Evolutionary conservation across 2,329 filamentous ascomycete species (phyloP), one percentile per base, ranked within the genome.

Genomic region (Fonsecaea pugnacius): DNA sequence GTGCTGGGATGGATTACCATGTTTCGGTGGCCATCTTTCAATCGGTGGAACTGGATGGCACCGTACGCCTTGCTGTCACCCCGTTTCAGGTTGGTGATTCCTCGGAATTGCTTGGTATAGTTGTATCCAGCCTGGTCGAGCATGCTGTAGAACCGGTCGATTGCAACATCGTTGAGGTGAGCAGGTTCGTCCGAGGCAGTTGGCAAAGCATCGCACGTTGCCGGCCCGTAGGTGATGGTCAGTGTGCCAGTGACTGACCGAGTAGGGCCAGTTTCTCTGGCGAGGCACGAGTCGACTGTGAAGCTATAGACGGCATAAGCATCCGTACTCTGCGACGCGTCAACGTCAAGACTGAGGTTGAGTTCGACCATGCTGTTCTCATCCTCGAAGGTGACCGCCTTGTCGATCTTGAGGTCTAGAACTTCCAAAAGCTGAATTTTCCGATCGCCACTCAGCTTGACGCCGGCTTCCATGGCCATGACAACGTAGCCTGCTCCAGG

Each of bases 401-500:
- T 43, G 18, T 58, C 24, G 21, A 32, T 32, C 24, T 35, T 32
- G 24, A 33, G 8, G 46, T 43, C 16, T 16, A 46, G 40, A 58
- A 18, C 27, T 58, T 46, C 36, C 27, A 32, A 16, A 48, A 48
- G 40, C 16, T 27, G 56, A 43, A 46, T 30, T 12, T 30, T 30
- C 24, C 12, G 24, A 24, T 48, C 32, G 18, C 50, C 21, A 12
- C 51, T n/a, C 35, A 46, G 52, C 18, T 62, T 52, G 24, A 40
- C n/a, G 33, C 38, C 43, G 6, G 72, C 67, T 38, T 77, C 73
- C 0, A 73, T 61, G 1, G 73, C 73, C 33, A 73, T 73, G 1
- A 65, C 68, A 4, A 74, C 59, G 38, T 72, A 76, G 1, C 69
- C 74, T 5, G 74, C 71, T 4, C 69, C 73, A 4, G 75, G 75